phyloP scores from a whole-genome alignment of 2,329 filamentous ascomycete genomes.

The Magnaporthiopsis incrustans region DNA sequence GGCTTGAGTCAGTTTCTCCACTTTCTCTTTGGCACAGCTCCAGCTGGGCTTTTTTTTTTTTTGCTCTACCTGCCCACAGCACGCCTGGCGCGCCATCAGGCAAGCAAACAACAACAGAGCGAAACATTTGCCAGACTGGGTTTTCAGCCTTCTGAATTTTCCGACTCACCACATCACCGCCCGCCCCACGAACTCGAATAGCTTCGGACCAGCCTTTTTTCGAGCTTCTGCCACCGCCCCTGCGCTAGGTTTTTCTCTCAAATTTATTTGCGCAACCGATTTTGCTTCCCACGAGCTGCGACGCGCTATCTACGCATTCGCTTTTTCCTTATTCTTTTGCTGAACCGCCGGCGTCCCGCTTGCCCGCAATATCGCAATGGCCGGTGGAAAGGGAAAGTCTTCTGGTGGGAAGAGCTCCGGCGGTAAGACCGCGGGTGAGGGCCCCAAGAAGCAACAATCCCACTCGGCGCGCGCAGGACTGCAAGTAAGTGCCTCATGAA shows the following conservation, averaged over 20 bases:
- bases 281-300: background rate
- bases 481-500: constrained; percentile 60
- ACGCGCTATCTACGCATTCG: background rate
- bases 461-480: constrained; percentile 92
- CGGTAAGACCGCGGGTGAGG: constrained; percentile 62
- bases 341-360: constrained; percentile 12
- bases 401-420: constrained; percentile 82
- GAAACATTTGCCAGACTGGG: background rate
- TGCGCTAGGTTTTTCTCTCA: constrained; percentile 6
- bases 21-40: background rate
- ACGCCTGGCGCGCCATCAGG: background rate
- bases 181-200: constrained; percentile 5
- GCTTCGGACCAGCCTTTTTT: background rate
- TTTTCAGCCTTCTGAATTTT: constrained; percentile 21
- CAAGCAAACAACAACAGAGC: constrained; percentile 4
- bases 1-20: background rate
- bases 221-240: constrained; percentile 4
- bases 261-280: background rate
- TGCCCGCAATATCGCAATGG: constrained; percentile 34
- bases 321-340: constrained; percentile 1
- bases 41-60: background rate
- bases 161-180: constrained; percentile 19
- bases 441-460: constrained; percentile 82
- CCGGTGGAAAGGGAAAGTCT: constrained; percentile 91
- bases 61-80: background rate